A percentile compares a stretch with the other conserved stretches of the same genome.
These are phyloP conservation scores for Geoglossum glabrum DNA, from an alignment of 495 filamentous ascomycete species.

Conservation along the genomic window DNA sequence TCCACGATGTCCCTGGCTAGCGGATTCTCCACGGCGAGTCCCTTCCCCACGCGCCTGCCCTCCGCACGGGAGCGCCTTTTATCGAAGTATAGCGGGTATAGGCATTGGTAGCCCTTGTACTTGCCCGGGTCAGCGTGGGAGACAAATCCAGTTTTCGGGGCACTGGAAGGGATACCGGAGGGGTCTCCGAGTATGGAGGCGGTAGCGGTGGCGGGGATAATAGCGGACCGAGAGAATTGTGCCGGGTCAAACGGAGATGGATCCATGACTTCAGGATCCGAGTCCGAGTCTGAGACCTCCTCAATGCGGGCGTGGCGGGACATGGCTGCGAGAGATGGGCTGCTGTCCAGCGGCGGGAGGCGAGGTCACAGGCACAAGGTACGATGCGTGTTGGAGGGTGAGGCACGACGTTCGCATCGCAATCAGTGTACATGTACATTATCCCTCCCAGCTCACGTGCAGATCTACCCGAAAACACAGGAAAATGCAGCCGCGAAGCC, in stretches of 20 bases:
- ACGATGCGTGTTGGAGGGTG: too few species aligned
- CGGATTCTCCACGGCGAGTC: slow-evolving; percentile 63
- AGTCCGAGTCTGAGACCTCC: slow-evolving; percentile 65
- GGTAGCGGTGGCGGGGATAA: slow-evolving; percentile 10
- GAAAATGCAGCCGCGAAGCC: neutral
- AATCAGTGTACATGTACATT: neutral
- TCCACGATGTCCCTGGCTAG: slow-evolving; percentile 77
- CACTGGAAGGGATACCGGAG: slow-evolving; percentile 4
- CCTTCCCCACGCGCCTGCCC: slow-evolving; percentile 53
- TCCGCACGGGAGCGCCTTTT: slow-evolving; percentile 46
- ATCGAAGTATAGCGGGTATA: slow-evolving; percentile 95
- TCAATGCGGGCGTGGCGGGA: slow-evolving; percentile 66
- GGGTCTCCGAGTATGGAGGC: slow-evolving; percentile 9
- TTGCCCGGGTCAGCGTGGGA: slow-evolving; percentile 25
- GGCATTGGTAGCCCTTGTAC: slow-evolving; percentile 62
- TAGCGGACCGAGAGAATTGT: slow-evolving; percentile 5
- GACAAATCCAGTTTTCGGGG: slow-evolving; percentile 11
- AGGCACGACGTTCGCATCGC: neutral
- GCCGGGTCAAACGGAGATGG: slow-evolving; percentile 38
- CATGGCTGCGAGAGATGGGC: slow-evolving; percentile 28
- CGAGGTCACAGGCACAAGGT: too few species aligned
- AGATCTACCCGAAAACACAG: neutral
- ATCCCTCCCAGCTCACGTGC: neutral
- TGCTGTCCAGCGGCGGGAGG: neutral
- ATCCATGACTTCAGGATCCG: slow-evolving; percentile 44